Conservation (phyloP, 768 basidiomycete genomes). For the Leucocoprinus birnbaumii region DNA sequence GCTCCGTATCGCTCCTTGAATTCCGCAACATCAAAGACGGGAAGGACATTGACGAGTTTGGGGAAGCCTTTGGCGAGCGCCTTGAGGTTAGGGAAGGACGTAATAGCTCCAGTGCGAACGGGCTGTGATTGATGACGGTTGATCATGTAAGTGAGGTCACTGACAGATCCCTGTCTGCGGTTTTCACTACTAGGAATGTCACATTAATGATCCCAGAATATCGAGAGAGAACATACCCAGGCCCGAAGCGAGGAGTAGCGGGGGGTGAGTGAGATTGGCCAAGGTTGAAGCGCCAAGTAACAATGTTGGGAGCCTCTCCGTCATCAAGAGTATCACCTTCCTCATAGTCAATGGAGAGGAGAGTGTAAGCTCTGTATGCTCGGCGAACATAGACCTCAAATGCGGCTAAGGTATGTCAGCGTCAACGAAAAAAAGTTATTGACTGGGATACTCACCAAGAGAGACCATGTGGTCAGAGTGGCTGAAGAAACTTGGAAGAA, state of each 20-base stretch:
- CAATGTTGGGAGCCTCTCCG: constrained; percentile 73
- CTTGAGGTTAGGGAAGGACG: constrained; percentile 78
- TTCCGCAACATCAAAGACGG: constrained; percentile 68
- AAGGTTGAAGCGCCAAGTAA: constrained; percentile 96
- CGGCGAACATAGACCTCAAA: constrained; percentile 96
- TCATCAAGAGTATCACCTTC: constrained; percentile 86
- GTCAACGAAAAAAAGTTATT: background rate
- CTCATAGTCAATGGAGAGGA: constrained; percentile 92
- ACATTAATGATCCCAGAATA: background rate
- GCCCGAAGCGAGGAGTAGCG: constrained; percentile 67
- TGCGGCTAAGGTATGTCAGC: constrained; percentile 54
- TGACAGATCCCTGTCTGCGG: constrained; percentile 87
- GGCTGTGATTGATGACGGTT: constrained; percentile 85
- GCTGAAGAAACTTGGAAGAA: constrained; percentile 93
- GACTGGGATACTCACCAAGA: constrained; percentile 47
- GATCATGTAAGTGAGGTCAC: constrained; percentile 93
- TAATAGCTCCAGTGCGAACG: constrained; percentile 85
- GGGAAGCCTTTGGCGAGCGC: constrained; percentile 72
- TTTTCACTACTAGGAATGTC: constrained; percentile 40
- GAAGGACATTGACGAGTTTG: constrained; percentile 70
- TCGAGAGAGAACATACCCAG: constrained; percentile 35
- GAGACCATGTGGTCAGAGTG: constrained; percentile 82
- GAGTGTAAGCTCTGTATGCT: constrained; percentile 90
- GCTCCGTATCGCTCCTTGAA: constrained; percentile 73
- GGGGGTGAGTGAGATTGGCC: constrained; percentile 86